Conservation (phyloP, 208 protist genomes). For the Leishmania turanica region DNA sequence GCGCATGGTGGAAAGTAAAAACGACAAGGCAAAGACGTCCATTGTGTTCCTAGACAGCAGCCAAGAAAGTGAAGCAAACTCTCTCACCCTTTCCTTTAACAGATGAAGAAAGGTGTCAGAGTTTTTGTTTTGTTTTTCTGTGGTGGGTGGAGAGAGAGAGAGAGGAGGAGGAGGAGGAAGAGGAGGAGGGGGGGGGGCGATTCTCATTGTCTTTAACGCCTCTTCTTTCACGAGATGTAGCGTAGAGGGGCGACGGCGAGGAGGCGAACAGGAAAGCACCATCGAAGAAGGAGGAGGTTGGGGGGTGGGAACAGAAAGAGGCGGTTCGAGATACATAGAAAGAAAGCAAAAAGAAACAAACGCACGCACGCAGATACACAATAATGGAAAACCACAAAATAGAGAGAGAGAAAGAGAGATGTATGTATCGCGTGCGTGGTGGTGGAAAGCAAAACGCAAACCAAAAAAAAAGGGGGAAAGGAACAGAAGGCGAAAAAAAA, state of each 20-base stretch:
- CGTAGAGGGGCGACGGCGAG: background rate
- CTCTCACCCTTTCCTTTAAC: background rate
- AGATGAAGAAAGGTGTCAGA: no score
- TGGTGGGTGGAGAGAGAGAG: no score
- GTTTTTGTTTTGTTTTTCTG: no score
- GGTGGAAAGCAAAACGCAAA: background rate
- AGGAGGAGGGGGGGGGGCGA: no score
- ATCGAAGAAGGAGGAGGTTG: background rate
- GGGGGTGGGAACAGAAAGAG: background rate
- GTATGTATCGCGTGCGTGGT: background rate
- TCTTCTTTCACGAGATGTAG: background rate
- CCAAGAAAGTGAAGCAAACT: background rate
- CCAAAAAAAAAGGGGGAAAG: background rate
- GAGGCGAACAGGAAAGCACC: background rate
- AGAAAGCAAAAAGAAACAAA: background rate
- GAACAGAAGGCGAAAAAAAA: background rate
- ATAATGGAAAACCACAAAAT: background rate
- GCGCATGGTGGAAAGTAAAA: background rate
- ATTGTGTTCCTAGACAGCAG: background rate
- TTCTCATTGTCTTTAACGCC: background rate
- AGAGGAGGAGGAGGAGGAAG: no score
- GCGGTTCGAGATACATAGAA: background rate
- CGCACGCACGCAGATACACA: background rate
- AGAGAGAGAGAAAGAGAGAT: background rate
- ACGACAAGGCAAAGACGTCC: background rate